Percentiles rank a stretch among this genome's conserved stretches.
phyloP scores from a whole-genome alignment of 2,329 filamentous ascomycete species.

The Fusarium sp. region DNA sequence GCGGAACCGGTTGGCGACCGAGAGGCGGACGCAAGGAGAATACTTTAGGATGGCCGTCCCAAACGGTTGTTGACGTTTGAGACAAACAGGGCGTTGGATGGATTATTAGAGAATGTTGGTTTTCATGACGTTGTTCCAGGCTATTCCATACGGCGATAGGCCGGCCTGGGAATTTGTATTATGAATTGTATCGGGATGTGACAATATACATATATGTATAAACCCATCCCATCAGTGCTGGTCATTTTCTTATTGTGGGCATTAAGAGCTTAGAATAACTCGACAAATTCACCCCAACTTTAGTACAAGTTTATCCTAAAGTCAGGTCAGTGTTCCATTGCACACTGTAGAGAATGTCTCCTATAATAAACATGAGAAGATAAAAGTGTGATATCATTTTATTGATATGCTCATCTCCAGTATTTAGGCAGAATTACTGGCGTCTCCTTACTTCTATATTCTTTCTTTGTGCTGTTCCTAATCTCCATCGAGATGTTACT shows the following conservation, averaged over 20 bases:
- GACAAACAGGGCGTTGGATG: slow-evolving; percentile 44
- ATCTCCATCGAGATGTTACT: not conserved
- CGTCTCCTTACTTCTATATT: not conserved
- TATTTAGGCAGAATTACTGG: not conserved
- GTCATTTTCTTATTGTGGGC: not conserved
- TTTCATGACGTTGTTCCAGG: slow-evolving; percentile 35
- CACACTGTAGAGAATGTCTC: not conserved
- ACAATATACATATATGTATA: slow-evolving; percentile 28
- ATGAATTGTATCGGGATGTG: slow-evolving; percentile 32
- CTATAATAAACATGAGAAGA: not conserved
- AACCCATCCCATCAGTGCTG: slow-evolving; percentile 3
- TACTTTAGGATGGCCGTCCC: slow-evolving; percentile 43
- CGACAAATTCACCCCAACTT: not conserved
- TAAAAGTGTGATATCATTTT: no score
- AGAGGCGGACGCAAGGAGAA: slow-evolving; percentile 49
- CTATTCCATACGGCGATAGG: slow-evolving; percentile 12
- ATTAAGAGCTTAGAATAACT: not conserved
- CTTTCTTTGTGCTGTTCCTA: not conserved
- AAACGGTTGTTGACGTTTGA: slow-evolving; percentile 15
- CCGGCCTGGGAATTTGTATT: slow-evolving; percentile 34
- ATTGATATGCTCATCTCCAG: not conserved
- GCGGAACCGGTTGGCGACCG: slow-evolving; percentile 43
- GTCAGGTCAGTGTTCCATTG: not conserved
- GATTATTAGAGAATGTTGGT: slow-evolving; percentile 42
- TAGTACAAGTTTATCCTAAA: not conserved